Percentiles rank a stretch among this genome's conserved stretches.
These are phyloP conservation scores for Colletotrichum liriopes DNA, from an alignment of 2,329 filamentous ascomycete species.

Conservation along the genomic window DNA sequence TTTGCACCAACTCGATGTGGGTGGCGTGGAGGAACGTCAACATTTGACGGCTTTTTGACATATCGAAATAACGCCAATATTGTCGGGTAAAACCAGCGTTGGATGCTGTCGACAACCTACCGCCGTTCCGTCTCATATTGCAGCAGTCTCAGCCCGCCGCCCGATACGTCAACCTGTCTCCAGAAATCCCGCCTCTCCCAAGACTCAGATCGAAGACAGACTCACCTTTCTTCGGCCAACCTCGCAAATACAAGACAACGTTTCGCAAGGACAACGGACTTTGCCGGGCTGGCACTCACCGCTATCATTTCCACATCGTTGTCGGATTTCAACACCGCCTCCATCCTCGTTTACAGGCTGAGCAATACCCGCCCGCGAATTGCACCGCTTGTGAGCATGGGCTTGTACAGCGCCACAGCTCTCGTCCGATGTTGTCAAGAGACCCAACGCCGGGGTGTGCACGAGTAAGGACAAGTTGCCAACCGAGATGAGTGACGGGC, in stretches of 20 bases:
- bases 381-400: background rate
- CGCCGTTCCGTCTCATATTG: background rate
- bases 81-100: background rate
- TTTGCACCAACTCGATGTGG: background rate
- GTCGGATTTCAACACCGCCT: background rate
- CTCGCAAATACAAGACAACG: background rate
- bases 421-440: slow-evolving; percentile 22
- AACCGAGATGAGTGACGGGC: slow-evolving; percentile 3
- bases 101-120: background rate
- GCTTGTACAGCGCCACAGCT: slow-evolving; percentile 19
- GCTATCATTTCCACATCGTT: background rate
- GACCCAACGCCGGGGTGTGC: slow-evolving; percentile 4
- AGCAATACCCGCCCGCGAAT: background rate
- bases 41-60: background rate
- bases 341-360: background rate
- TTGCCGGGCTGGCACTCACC: background rate
- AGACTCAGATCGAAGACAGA: slow-evolving; percentile 22
- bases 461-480: slow-evolving; percentile 24
- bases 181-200: background rate
- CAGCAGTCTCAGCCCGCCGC: slow-evolving; percentile 15
- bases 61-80: background rate
- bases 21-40: background rate
- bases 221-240: slow-evolving; percentile 11
- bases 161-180: slow-evolving; percentile 4
- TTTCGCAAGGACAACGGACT: background rate